phyloP scores from a whole-genome alignment of 148 eudicot species.

The Suaeda aralocaspica region DNA sequence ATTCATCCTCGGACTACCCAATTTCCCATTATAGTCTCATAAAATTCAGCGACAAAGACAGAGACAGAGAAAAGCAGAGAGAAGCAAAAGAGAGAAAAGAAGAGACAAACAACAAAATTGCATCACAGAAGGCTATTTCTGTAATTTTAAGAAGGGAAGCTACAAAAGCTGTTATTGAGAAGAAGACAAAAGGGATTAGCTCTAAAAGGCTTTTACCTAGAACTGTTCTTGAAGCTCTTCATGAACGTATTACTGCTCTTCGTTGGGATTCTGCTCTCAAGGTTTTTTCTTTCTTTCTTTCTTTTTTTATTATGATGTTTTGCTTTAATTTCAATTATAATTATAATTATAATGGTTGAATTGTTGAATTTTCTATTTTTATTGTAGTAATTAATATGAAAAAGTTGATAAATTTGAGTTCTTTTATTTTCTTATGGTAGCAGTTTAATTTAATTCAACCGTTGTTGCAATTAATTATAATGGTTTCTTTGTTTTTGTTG shows the following conservation, averaged over 20 bases:
- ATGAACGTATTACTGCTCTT: slow-evolving; percentile 78
- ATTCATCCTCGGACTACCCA: background rate
- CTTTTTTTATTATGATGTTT: background rate
- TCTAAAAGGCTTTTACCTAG: slow-evolving; percentile 68
- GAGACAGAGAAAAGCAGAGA: slow-evolving; percentile 32
- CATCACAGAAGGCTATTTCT: slow-evolving; percentile 75
- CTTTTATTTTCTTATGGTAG: too few relatives aligned
- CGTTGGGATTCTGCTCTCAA: slow-evolving; percentile 94
- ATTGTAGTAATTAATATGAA: too few relatives aligned
- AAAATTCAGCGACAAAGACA: slow-evolving; percentile 17
- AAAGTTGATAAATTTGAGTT: too few relatives aligned
- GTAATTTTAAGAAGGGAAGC: slow-evolving; percentile 81
- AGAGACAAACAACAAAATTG: slow-evolving; percentile 59
- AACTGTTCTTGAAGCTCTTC: slow-evolving; percentile 89
- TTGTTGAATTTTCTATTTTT: too few relatives aligned
- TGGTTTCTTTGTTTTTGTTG: too few relatives aligned
- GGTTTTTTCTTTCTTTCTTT: slow-evolving; percentile 27
- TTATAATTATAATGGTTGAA: too few relatives aligned
- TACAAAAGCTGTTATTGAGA: slow-evolving; percentile 84
- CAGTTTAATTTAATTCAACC: too few relatives aligned
- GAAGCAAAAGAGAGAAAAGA: slow-evolving; percentile 57
- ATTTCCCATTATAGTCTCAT: background rate
- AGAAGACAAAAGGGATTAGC: slow-evolving; percentile 65
- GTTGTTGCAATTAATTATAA: too few relatives aligned
- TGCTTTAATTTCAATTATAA: too few relatives aligned